Conservation (phyloP, 2,329 filamentous ascomycete genomes). For the Botrytis pseudocinerea region DNA sequence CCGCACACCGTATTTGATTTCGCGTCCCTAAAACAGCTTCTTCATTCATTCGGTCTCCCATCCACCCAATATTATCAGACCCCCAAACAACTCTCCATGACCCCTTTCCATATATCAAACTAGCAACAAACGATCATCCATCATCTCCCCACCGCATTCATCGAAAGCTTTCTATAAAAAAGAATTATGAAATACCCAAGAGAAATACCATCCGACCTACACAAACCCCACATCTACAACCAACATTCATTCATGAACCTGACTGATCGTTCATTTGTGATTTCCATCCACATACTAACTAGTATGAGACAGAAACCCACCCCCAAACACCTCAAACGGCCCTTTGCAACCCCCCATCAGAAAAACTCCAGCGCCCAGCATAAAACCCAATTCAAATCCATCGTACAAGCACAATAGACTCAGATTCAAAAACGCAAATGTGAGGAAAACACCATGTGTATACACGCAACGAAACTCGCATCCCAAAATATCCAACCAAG, state of each 20-base stretch:
- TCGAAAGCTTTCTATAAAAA: neutral
- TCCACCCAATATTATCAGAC: neutral
- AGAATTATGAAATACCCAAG: neutral
- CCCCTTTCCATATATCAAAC: too few relatives aligned
- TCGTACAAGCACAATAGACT: neutral
- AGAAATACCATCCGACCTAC: neutral
- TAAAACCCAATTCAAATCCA: neutral
- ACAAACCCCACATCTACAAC: neutral
- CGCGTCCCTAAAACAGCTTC: neutral
- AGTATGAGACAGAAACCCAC: neutral
- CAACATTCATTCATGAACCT: neutral
- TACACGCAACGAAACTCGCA: neutral
- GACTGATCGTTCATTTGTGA: neutral
- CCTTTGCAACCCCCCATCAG: neutral
- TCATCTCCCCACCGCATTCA: neutral
- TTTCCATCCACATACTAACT: neutral
- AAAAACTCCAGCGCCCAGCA: fast-evolving
- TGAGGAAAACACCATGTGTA: neutral
- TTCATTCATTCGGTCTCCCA: neutral
- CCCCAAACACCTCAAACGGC: neutral
- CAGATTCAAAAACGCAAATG: neutral
- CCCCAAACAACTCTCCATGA: neutral
- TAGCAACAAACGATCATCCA: neutral
- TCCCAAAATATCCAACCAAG: neutral
- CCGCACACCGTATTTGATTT: too few relatives aligned